Evolutionary conservation across 352 stramenopile genomes (phyloP).

Genomic region (Phytophthora lateralis): DNA sequence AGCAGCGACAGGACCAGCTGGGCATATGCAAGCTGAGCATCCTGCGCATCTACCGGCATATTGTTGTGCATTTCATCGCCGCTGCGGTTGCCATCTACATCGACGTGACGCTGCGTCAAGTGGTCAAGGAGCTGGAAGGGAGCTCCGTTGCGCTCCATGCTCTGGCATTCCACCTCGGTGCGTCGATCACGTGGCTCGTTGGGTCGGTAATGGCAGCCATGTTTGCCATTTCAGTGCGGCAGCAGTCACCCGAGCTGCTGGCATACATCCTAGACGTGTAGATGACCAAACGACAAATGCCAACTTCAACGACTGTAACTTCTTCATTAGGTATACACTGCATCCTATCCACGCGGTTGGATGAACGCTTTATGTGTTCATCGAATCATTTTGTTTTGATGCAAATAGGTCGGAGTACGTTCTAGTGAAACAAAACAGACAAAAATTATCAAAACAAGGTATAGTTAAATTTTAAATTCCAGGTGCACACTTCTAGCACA

Average conservation of each 20-base stretch:
- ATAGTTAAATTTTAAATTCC: conserved; percentile 5
- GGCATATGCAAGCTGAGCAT: conserved; percentile 61
- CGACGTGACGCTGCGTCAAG: conserved; percentile 23
- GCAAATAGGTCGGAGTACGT: not conserved
- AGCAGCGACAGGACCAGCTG: conserved; percentile 59
- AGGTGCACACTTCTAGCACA: conserved; percentile 9
- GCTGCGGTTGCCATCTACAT: conserved; percentile 56
- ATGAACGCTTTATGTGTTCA: not conserved
- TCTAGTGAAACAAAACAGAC: no score
- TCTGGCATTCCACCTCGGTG: conserved; percentile 48
- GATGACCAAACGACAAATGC: not conserved
- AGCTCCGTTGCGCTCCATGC: conserved; percentile 34
- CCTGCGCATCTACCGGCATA: conserved; percentile 55
- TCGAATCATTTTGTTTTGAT: not conserved
- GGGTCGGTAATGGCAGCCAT: conserved; percentile 37
- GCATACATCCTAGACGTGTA: conserved; percentile 54
- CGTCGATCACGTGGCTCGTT: conserved; percentile 57
- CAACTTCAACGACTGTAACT: not conserved
- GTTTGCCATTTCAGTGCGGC: conserved; percentile 45
- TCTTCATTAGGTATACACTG: conserved; percentile 2
- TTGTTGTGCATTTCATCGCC: conserved; percentile 40
- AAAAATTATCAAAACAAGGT: conserved; percentile 5
- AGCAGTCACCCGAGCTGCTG: conserved; percentile 50
- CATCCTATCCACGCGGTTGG: not conserved
- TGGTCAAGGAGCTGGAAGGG: conserved; percentile 21